Percentiles rank a stretch among this genome's conserved stretches.
Conservation (phyloP, 306 rosid species). For the Macrotyloma uniflorum region DNA sequence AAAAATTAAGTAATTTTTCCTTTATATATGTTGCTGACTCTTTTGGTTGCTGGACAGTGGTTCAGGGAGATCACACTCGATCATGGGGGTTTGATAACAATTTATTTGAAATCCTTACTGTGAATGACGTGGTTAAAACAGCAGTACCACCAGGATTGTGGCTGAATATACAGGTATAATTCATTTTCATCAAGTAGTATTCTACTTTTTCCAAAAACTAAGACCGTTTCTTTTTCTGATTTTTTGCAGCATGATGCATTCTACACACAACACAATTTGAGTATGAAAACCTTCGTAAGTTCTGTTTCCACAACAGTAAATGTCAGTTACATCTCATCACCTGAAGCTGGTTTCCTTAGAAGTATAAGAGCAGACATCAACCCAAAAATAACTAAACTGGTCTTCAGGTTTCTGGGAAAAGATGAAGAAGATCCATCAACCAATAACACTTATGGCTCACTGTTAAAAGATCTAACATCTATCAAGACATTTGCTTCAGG, state of each 20-base stretch:
- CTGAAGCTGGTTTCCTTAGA: conserved; percentile 73
- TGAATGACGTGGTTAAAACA: conserved; percentile 34
- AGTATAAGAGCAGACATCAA: conserved; percentile 49
- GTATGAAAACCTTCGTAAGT: conserved; percentile 62
- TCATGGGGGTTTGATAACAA: conserved; percentile 47
- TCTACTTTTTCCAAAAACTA: background rate
- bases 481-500: conserved; percentile 85
- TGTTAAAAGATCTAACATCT: conserved; percentile 58
- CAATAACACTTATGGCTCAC: conserved; percentile 67
- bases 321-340: conserved; percentile 74
- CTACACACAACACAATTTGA: conserved; percentile 62
- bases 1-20: no score
- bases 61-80: conserved; percentile 58
- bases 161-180: conserved; percentile 75
- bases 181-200: background rate
- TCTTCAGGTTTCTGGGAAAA: conserved; percentile 55
- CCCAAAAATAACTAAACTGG: conserved; percentile 60
- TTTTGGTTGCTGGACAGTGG: conserved; percentile 56
- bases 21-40: no score
- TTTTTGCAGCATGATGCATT: conserved; percentile 71
- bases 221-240: conserved; percentile 22
- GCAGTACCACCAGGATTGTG: conserved; percentile 52
- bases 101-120: conserved; percentile 39
- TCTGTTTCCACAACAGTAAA: conserved; percentile 49
- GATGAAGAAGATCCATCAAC: conserved; percentile 61